Base-by-base conservation (phyloP, 768 basidiomycete species). In the Hericium erinaceus region DNA sequence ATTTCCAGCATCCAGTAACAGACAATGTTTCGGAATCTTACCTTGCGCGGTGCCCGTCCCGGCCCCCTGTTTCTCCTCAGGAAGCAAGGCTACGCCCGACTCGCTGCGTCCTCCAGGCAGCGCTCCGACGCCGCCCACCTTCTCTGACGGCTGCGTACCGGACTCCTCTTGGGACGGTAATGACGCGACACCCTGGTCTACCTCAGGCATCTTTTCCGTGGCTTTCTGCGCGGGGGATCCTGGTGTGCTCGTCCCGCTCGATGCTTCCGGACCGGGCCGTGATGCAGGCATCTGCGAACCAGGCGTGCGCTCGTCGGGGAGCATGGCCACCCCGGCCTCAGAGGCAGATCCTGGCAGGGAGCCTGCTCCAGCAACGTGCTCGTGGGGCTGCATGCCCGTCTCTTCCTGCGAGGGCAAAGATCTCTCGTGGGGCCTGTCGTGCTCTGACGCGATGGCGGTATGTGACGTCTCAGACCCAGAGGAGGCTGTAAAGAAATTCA, bases 51-150 rank as follows among this genome's bases (percentile, higher is more conserved):
- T 8, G 33, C 33, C 33, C 33, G 33, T 33, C 33, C 28, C 33
- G 33, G 4, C 33, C 33, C 33, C 9, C 9, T 33, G 33, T 33
- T 2, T 33, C 33, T 33, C 33, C 33, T 51, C 50, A 7, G 24
- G 26, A 4, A 37, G 26, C 4, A 22, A 16, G 41, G 44, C 54
- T 4, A 46, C 44, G 9, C 44, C 26, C 51, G 24, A 53, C 24
- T 61, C 55, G 4, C 52, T 51, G 11, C 40, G 56, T 41, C 10
- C n/a, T 20, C 65, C 67, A 7, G 64, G 66, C 18, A 67, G 64
- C 13, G 60, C 55, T 48, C 66, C 67, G 5, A 54, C 65, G 13
- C 66, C 67, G 16, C 54, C 64, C n/a, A 63, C 61, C 54, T 54
- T 61, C 53, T 67, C 66, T 4, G 57, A 46, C 3, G 62, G 13